A percentile compares a stretch with the other conserved stretches of the same genome.
These are phyloP conservation scores for Euphrasia arctica DNA, from an alignment of 305 asterid species.

Conservation along the genomic window DNA sequence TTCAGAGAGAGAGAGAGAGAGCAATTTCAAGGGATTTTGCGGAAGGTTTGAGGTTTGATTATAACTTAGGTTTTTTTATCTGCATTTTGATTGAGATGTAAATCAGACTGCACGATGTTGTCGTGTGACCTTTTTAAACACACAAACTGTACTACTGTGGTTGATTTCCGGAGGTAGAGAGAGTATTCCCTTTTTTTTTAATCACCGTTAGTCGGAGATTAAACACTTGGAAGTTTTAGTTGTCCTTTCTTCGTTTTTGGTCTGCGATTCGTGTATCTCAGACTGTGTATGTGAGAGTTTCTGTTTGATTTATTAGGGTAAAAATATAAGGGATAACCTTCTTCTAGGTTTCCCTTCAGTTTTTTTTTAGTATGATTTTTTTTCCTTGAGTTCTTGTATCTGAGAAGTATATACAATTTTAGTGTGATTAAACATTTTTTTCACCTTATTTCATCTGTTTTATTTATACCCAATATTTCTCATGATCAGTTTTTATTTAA, in stretches of 20 bases:
- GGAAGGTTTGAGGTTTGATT: conserved; percentile 46
- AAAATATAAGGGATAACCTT: conserved; percentile 33
- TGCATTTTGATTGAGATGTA: conserved; percentile 56
- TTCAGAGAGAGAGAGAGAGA: conserved; percentile 34
- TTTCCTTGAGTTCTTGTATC: conserved; percentile 31
- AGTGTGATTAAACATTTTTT: conserved; percentile 22
- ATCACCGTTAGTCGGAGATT: conserved; percentile 32
- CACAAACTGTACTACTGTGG: conserved; percentile 38
- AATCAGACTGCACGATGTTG: conserved; percentile 54
- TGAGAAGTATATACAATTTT: conserved; percentile 20
- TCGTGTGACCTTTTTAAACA: conserved; percentile 43
- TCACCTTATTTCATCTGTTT: not conserved
- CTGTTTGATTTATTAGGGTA: conserved; percentile 55
- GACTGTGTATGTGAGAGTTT: conserved; percentile 49
- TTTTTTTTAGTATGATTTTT: conserved; percentile 38
- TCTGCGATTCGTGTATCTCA: conserved; percentile 42
- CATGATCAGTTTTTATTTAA: too few species aligned
- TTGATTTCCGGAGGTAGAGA: conserved; percentile 46
- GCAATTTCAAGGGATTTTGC: conserved; percentile 40
- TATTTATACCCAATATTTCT: not conserved
- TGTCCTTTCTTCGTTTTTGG: conserved; percentile 16
- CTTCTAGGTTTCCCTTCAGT: conserved; percentile 35
- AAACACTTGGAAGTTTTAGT: conserved; percentile 29
- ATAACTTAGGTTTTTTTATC: conserved; percentile 48
- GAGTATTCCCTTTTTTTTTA: conserved; percentile 37